These are phyloP conservation scores for Chalciporus chontae DNA, from an alignment of 768 basidiomycete species.

Conservation along the genomic window DNA sequence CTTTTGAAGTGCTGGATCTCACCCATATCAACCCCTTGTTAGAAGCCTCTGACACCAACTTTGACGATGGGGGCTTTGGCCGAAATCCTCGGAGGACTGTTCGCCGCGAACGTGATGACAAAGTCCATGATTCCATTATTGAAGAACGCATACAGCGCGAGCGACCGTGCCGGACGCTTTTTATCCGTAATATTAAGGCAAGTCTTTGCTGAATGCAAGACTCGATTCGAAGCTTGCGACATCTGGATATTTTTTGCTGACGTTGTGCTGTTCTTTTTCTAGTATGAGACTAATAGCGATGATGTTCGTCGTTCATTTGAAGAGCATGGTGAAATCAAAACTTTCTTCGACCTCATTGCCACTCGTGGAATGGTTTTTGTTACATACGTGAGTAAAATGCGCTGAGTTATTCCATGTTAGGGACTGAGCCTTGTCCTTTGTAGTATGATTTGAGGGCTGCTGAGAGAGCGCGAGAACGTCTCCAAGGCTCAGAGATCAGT, in stretches of 20 bases:
- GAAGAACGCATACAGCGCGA: constrained; percentile 93
- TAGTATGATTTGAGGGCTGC: constrained; percentile 94
- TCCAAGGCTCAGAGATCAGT: constrained; percentile 87
- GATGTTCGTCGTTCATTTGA: constrained; percentile 85
- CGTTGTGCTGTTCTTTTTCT: constrained; percentile 19
- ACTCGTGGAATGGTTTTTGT: constrained; percentile 99
- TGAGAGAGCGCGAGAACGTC: constrained; percentile 82
- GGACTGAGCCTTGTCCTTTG: constrained; percentile 7
- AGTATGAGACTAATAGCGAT: constrained; percentile 89
- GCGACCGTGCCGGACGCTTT: constrained; percentile 91
- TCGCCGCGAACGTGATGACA: constrained; percentile 82
- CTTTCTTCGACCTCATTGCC: constrained; percentile 92
- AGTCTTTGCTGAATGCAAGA: constrained; percentile 37
- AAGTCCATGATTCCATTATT: constrained; percentile 87
- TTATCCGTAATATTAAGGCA: constrained; percentile 98
- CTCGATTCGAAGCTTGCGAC: constrained; percentile 8
- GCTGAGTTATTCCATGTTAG: constrained; percentile 2
- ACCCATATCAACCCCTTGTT: constrained; percentile 41
- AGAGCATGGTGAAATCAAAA: constrained; percentile 93
- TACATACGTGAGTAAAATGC: constrained; percentile 79
- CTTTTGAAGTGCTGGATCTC: constrained; percentile 49
- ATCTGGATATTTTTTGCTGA: neutral
- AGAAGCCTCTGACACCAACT: constrained; percentile 61
- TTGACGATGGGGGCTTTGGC: constrained; percentile 50
- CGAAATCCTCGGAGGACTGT: constrained; percentile 43